A percentile compares a stretch with the other conserved stretches of the same genome.
phyloP scores from a whole-genome alignment of 2,329 filamentous ascomycete species.

The Talaromyces sp. region DNA sequence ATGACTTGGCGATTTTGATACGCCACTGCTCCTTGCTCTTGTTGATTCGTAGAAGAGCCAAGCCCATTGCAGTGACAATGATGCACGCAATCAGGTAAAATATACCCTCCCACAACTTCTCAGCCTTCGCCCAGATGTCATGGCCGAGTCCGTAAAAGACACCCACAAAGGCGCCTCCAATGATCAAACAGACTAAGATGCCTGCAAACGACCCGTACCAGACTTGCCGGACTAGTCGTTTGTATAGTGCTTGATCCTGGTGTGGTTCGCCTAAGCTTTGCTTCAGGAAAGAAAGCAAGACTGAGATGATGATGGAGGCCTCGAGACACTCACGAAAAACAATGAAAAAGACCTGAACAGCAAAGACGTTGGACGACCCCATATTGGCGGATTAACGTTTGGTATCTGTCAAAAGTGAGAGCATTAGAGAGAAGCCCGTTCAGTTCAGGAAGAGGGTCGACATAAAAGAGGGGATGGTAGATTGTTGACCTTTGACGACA shows the following conservation, averaged over 20 bases:
- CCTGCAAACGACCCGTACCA: constrained; percentile 65
- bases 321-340: constrained; percentile 83
- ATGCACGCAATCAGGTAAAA: constrained; percentile 71
- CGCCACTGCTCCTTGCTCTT: constrained; percentile 86
- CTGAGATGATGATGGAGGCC: constrained; percentile 78
- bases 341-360: constrained; percentile 69
- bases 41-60: constrained; percentile 72
- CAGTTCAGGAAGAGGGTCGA: neutral
- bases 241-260: constrained; percentile 61
- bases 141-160: constrained; percentile 68
- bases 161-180: constrained; percentile 66
- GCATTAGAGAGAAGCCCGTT: neutral
- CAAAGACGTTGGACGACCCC: constrained; percentile 19
- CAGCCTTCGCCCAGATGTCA: constrained; percentile 63
- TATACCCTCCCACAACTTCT: constrained; percentile 76
- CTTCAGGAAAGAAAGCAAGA: constrained; percentile 81
- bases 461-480: neutral
- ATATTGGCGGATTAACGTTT: constrained; percentile 4
- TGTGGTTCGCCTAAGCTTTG: constrained; percentile 65
- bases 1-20: constrained; percentile 69
- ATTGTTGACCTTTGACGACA: neutral
- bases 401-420: neutral
- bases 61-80: constrained; percentile 79
- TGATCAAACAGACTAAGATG: constrained; percentile 60
- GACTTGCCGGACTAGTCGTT: constrained; percentile 64